Evolutionary conservation across 2,329 filamentous ascomycete species (phyloP).

Genomic region (Penicillium sp.): DNA sequence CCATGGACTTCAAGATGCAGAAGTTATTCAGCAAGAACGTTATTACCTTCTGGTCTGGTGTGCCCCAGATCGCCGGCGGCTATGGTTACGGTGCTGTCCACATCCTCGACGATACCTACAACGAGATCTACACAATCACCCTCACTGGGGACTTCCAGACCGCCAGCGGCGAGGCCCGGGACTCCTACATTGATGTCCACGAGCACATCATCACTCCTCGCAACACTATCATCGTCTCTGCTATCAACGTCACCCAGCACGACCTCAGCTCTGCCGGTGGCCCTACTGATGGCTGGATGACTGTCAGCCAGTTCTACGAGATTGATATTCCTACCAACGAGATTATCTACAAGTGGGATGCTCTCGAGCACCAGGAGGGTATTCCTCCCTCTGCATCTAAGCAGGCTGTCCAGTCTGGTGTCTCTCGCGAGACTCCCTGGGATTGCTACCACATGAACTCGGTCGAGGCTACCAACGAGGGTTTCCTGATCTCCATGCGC

Average conservation of each 20-base stretch:
- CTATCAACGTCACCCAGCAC: constrained; percentile 36
- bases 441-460: constrained; percentile 41
- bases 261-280: constrained; percentile 34
- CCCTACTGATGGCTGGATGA: constrained; percentile 31
- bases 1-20: constrained; percentile 35
- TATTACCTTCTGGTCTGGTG: constrained; percentile 37
- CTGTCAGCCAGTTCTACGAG: constrained; percentile 36
- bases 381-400: constrained; percentile 31
- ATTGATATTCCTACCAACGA: constrained; percentile 37
- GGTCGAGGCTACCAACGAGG: constrained; percentile 31
- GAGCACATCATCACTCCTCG: constrained; percentile 34
- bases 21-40: constrained; percentile 32
- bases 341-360: constrained; percentile 35
- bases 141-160: constrained; percentile 28
- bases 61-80: constrained; percentile 23
- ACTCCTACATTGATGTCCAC: constrained; percentile 38
- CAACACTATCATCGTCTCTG: constrained; percentile 38
- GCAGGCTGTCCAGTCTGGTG: neutral
- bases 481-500: constrained; percentile 38
- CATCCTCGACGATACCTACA: constrained; percentile 36
- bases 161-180: constrained; percentile 16
- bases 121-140: constrained; percentile 34
- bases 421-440: constrained; percentile 27
- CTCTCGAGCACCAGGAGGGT: constrained; percentile 31
- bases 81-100: constrained; percentile 33